Evolutionary conservation across 2,329 filamentous ascomycete species (phyloP), one percentile per base, ranked within the genome.

Genomic region (Fusarium humuli): DNA sequence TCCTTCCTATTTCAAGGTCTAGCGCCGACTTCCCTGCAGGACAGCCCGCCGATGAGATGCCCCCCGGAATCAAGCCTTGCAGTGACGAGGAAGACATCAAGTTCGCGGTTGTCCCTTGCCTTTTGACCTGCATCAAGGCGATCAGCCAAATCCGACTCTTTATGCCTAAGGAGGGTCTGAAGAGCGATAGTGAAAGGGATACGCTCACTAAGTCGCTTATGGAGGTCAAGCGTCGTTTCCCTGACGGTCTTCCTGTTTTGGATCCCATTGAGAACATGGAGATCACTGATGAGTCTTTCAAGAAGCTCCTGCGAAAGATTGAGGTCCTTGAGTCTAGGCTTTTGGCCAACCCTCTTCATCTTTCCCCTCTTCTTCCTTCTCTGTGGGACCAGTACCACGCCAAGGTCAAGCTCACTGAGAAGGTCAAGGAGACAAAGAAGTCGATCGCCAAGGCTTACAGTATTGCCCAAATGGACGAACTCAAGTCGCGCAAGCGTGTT

Each of bases 221-320:
- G 44, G 95, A 98, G 79, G 91, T 97, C 18, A 88, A 92, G 80
- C 90, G 90, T 72, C 91, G 96, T 27, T 98, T 99, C 82, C 94
- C 94, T 1, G 96, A 99, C 77, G 96, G 96, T 5, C 84, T 99
- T 60, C 92, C 96, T 5, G 86, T 94, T 9, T 83, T 99, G 20
- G 96, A 99, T 76, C 96, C 96, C 0, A 91, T 99, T 41, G 94
- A 98, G 79, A 94, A 98, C 77, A 98, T 99, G 96, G 88, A 90
- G 29, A 98, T 99, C 75, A 91, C 86, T 6, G 96, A 98, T 75
- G 94, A 97, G 2, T 90, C 90, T 0, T 98, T 99, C 84, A 98
- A 97, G 85, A 94, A 94, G 78, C 88, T 98, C 6, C 87, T 98
- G 60, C 84, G 94, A 81, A 98, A 98, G 88, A 98, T 99, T 66